A percentile compares a stretch with the other conserved stretches of the same genome.
Conservation (phyloP, 768 basidiomycete genomes). For the Coprinopsis strossmayeri region DNA sequence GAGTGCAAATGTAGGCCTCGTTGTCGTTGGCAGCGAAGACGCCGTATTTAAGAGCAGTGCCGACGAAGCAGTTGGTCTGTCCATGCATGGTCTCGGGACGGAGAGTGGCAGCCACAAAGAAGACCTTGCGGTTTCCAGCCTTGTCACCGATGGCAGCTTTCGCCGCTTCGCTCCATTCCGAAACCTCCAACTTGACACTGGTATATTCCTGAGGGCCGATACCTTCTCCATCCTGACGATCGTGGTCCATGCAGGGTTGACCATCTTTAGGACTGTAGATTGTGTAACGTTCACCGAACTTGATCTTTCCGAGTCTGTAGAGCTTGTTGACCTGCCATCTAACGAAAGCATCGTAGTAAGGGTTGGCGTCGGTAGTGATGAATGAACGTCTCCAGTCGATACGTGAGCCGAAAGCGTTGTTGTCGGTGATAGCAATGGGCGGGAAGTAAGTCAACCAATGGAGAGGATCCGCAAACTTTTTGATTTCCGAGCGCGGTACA, state of each 20-base stretch:
- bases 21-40: conserved; percentile 83
- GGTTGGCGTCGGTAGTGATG: conserved; percentile 91
- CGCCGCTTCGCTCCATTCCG: conserved; percentile 73
- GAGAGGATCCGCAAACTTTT: conserved; percentile 92
- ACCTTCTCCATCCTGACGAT: conserved; percentile 91
- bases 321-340: conserved; percentile 98
- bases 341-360: conserved; percentile 95
- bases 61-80: conserved; percentile 97
- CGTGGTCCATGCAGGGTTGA: conserved; percentile 99
- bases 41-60: conserved; percentile 85
- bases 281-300: conserved; percentile 97
- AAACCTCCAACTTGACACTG: conserved; percentile 88
- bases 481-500: conserved; percentile 83
- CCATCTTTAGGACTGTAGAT: conserved; percentile 99
- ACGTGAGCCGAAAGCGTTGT: conserved; percentile 84
- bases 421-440: conserved; percentile 85
- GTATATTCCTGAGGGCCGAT: conserved; percentile 96
- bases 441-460: conserved; percentile 95
- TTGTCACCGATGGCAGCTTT: conserved; percentile 57
- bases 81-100: conserved; percentile 99
- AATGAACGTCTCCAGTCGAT: conserved; percentile 97
- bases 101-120: conserved; percentile 91
- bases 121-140: conserved; percentile 76
- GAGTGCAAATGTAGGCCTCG: conserved; percentile 84
- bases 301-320: conserved; percentile 82